These are phyloP conservation scores for Paulinella micropora DNA, from an alignment of 78 protist genomes.

Conservation along the genomic window DNA sequence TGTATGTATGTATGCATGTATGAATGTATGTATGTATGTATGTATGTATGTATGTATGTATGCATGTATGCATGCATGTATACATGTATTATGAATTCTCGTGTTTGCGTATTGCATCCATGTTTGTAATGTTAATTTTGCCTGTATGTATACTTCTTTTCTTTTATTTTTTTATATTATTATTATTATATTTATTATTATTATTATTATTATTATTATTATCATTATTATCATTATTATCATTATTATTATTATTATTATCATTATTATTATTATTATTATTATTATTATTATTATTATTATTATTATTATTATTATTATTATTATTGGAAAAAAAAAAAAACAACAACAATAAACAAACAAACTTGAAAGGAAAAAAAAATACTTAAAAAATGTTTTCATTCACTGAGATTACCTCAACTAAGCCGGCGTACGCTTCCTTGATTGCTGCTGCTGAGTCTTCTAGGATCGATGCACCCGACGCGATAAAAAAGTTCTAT, in stretches of 20 bases:
- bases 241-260: background rate
- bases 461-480: no score
- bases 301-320: background rate
- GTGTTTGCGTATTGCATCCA: background rate
- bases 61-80: background rate
- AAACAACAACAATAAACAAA: no score
- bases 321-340: no score
- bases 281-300: background rate
- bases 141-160: background rate
- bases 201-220: background rate
- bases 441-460: no score
- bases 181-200: background rate
- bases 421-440: no score
- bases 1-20: background rate
- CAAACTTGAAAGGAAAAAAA: no score
- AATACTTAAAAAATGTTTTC: no score
- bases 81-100: no score
- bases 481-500: no score
- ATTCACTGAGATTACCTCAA: no score
- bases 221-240: background rate
- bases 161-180: background rate
- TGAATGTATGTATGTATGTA: background rate
- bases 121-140: background rate
- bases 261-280: background rate
- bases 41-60: background rate